A percentile compares a stretch with the other conserved stretches of the same genome.
Evolutionary conservation across 768 basidiomycete genomes (phyloP).

Genomic region (Russula sp.): DNA sequence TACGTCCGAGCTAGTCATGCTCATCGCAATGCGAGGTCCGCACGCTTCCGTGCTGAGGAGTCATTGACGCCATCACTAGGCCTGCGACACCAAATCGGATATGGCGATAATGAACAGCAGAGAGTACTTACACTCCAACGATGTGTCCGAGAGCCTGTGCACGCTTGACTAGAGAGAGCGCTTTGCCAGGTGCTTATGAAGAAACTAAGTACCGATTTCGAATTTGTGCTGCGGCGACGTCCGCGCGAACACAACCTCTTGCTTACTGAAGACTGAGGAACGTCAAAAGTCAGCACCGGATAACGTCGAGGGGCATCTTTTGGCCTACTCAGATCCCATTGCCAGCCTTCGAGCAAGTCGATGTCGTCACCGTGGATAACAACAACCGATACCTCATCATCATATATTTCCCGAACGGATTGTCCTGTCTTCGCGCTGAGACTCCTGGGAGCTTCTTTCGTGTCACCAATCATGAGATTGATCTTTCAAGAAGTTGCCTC

Average conservation of each 20-base stretch:
- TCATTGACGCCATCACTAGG: constrained; percentile 73
- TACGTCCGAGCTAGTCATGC: constrained; percentile 66
- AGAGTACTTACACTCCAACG: constrained; percentile 55
- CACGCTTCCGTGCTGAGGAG: constrained; percentile 65
- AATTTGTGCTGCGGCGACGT: constrained; percentile 71
- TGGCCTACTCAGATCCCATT: constrained; percentile 65
- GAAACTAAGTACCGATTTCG: constrained; percentile 48
- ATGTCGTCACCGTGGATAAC: constrained; percentile 67
- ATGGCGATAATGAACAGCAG: not conserved
- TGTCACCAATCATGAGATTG: constrained; percentile 59
- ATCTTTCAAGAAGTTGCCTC: constrained; percentile 71
- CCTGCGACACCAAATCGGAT: constrained; percentile 29
- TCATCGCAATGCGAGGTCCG: constrained; percentile 71
- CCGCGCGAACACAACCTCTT: constrained; percentile 66
- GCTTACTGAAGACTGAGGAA: constrained; percentile 55
- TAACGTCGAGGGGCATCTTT: not conserved
- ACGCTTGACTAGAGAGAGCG: constrained; percentile 46
- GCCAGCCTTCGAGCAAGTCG: constrained; percentile 60
- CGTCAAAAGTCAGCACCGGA: not conserved
- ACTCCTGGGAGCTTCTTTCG: constrained; percentile 40
- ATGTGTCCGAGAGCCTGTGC: constrained; percentile 67
- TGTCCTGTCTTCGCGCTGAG: constrained; percentile 51
- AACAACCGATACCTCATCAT: constrained; percentile 56
- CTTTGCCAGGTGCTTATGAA: not conserved
- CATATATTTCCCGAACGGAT: constrained; percentile 52